phyloP scores from a whole-genome alignment of 805 yeast species.

The Ogataea pilisensis region DNA sequence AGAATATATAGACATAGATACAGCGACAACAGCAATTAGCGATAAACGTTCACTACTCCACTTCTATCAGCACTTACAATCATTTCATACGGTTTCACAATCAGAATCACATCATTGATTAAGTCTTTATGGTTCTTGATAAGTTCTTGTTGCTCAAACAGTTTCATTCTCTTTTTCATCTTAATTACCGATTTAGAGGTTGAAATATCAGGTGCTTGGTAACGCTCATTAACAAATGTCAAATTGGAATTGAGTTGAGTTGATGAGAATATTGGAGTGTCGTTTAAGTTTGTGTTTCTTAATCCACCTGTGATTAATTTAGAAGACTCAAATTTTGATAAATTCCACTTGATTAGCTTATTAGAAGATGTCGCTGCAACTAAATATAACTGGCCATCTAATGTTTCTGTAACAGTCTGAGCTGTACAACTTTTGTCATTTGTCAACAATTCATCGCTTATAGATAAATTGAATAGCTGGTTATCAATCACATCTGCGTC shows the following conservation, averaged over 20 bases:
- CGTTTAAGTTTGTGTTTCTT: conserved; percentile 5
- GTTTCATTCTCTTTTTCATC: conserved; percentile 2
- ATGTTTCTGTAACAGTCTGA: conserved; percentile 10
- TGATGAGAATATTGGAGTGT: conserved; percentile 20
- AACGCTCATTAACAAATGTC: conserved; percentile 39
- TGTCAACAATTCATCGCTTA: conserved; percentile 9
- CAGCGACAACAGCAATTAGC: conserved; percentile 19
- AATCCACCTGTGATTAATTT: conserved; percentile 24
- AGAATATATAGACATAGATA: too few relatives aligned
- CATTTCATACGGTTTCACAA: conserved; percentile 52
- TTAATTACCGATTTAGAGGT: conserved; percentile 3
- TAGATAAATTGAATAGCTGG: conserved; percentile 15
- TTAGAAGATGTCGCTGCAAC: conserved; percentile 16
- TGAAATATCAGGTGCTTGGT: conserved; percentile 7
- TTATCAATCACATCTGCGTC: conserved; percentile 22
- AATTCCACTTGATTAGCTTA: conserved; percentile 37
- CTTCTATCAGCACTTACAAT: conserved; percentile 62
- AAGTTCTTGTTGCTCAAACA: conserved; percentile 37
- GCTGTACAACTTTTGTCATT: conserved; percentile 26
- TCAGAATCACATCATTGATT: conserved; percentile 44
- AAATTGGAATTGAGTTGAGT: conserved; percentile 38
- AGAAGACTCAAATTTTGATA: conserved; percentile 31
- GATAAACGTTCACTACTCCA: conserved; percentile 61
- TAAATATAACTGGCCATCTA: conserved; percentile 9
- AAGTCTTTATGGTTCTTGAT: conserved; percentile 47